Base-by-base conservation (phyloP, 768 basidiomycete genomes). In the Trametes cinnabarina region DNA sequence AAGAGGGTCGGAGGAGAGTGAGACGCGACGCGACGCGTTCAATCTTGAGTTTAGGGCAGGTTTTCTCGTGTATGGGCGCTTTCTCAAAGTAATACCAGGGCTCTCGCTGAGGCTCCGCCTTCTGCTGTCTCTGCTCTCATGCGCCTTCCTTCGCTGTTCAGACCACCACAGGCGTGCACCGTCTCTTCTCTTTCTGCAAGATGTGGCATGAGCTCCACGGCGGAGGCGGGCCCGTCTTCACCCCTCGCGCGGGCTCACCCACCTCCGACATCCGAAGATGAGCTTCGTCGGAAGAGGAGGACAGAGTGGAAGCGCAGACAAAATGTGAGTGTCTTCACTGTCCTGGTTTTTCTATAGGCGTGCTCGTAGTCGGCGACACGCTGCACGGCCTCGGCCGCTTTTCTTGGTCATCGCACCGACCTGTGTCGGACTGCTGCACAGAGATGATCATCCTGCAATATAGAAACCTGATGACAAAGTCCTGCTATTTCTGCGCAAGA, bases 271-370 rank as follows among this genome's bases (percentile, higher is more conserved):
- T 20, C 37, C 6, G 49, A 58, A 26, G 69, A 68, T 9, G 68
- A 62, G 14, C 34, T 58, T 41, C 61, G 76, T 28, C 73, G 83
- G 23, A 77, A 78, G 60, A 76, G 83, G 43, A 82, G 80, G 67
- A 83, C 87, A 4, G 88, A 90, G 63, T 89, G 88, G 80, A 91
- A 90, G 69, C 79, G 89, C 55, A 79, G 81, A 61, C 88, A 90
- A 71, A 77, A 79, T 46, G 88, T 90, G 50, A 64, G 86, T 63
- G n/a, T n/a, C n/a, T n/a, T n/a, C n/a, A n/a, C n/a, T n/a, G n/a
- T n/a, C n/a, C n/a, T n/a, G n/a, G n/a, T n/a, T n/a, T n/a, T n/a
- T n/a, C n/a, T n/a, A n/a, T n/a, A n/a, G n/a, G 34, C 20, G 37
- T 34, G 2, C 28, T 22, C 26, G n/a, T n/a, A n/a, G n/a, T n/a